These are phyloP conservation scores for Daldinia sp. DNA, from an alignment of 2,329 filamentous ascomycete genomes.

Conservation along the genomic window DNA sequence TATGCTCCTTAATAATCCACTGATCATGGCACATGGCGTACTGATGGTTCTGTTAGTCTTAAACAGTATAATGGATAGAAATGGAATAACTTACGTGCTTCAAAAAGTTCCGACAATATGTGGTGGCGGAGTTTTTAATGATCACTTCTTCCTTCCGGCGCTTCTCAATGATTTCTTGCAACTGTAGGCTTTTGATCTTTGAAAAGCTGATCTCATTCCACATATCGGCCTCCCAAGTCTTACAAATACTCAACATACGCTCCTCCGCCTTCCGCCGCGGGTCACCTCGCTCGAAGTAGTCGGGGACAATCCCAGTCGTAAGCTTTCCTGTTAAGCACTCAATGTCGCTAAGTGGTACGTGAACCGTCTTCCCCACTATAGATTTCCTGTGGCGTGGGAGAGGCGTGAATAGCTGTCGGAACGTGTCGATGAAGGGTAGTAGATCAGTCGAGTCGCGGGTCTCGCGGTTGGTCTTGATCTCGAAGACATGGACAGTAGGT, in stretches of 20 bases:
- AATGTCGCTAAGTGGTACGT: slow-evolving; percentile 80
- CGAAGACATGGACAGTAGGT: slow-evolving; percentile 81
- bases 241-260: slow-evolving; percentile 75
- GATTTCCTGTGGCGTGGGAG: slow-evolving; percentile 75
- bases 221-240: slow-evolving; percentile 76
- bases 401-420: slow-evolving; percentile 74
- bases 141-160: slow-evolving; percentile 72
- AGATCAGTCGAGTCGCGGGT: slow-evolving; percentile 85
- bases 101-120: slow-evolving; percentile 81
- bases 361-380: slow-evolving; percentile 74
- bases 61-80: neutral
- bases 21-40: slow-evolving; percentile 97
- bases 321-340: slow-evolving; percentile 84
- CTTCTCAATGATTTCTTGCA: slow-evolving; percentile 83
- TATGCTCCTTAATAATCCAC: slow-evolving; percentile 96
- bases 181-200: slow-evolving; percentile 82
- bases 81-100: slow-evolving; percentile 78
- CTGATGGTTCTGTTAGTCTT: slow-evolving; percentile 65
- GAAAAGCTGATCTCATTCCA: slow-evolving; percentile 90
- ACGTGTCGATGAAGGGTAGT: slow-evolving; percentile 81
- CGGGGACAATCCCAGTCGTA: slow-evolving; percentile 69
- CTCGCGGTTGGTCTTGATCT: slow-evolving; percentile 76
- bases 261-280: slow-evolving; percentile 69
- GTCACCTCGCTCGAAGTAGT: slow-evolving; percentile 68
- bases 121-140: slow-evolving; percentile 73